Base-by-base conservation (phyloP, 2,329 filamentous ascomycete genomes). In the Colletotrichum endophyticum region DNA sequence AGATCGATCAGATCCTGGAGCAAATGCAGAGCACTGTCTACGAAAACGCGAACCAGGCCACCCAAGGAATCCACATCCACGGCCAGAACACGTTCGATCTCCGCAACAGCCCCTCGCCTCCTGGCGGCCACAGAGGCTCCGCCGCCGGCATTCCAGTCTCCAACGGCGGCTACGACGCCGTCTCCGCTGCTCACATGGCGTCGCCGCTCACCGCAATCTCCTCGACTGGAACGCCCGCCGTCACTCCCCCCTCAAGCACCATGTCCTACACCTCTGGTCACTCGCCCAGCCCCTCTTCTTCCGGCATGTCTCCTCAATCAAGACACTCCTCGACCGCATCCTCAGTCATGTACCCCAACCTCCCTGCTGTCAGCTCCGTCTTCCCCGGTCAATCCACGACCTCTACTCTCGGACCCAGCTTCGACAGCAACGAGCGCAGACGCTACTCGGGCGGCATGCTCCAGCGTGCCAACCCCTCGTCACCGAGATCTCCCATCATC, bases 1-100 rank as follows among this genome's bases (percentile, higher is more conserved):
- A 98, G 84, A 96, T 99, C 82, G 97, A 99, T 84, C 94, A 96
- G 82, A 95, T 99, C 84, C 91, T 99, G 72, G 96, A 98, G 86
- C 95, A 98, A 86, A 96, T 99, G 90, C 96, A 98, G 86, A 93
- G 94, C 79, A 98, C 96, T 62, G 95, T 99, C 66, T 99, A 99
- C 83, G 97, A 99, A 87, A 98, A 94, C 84, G 93, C 96, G 72
- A 95, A 93, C 80, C 94, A 96, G 67, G 94, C 95, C 36, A 95
- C 95, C 4, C 94, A 94, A 59, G 94, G 95, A 74, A 91, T 98
- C 75, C 94, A 95, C 80, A 92, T 96, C 78, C 92, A 94, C 67
- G 93, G 93, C 76, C 94, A 95, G 82, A 93, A 94, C 81, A 83
- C 89, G 44, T 87, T 91, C 71, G 89, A 89, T 79, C 88, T 91